These are phyloP conservation scores for Tetrapisispora nanseiensis DNA, from an alignment of 805 yeast genomes.

Conservation along the genomic window DNA sequence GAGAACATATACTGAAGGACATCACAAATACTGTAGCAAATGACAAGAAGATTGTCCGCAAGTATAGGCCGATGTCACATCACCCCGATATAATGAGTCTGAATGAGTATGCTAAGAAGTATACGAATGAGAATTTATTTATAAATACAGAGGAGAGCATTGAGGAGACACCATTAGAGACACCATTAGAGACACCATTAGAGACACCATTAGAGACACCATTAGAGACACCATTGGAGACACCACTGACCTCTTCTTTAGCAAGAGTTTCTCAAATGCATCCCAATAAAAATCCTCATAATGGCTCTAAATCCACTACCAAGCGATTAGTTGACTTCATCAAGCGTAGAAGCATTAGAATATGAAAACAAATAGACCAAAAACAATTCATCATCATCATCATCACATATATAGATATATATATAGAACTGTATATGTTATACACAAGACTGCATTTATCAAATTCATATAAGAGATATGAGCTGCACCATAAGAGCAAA, in stretches of 20 bases:
- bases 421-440: no score
- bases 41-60: constrained; percentile 29
- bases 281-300: no score
- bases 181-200: background rate
- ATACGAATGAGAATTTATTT: background rate
- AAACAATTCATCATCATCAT: background rate
- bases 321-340: constrained; percentile 69
- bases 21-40: background rate
- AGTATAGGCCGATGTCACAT: constrained; percentile 76
- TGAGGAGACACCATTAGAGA: background rate
- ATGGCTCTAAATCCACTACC: constrained; percentile 44
- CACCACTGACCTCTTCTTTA: no score
- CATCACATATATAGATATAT: no score
- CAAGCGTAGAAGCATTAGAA: constrained; percentile 48
- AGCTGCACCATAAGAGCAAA: no score
- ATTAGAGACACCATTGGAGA: no score
- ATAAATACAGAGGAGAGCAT: background rate
- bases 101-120: background rate
- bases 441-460: no score
- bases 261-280: no score
- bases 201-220: no score
- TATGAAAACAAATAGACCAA: constrained; percentile 4
- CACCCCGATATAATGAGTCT: constrained; percentile 39
- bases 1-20: constrained; percentile 10
- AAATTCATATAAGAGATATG: no score